Percentiles rank a stretch among this genome's conserved stretches.
phyloP scores from a whole-genome alignment of 2,329 filamentous ascomycete genomes.

The Fusarium staphyleae region DNA sequence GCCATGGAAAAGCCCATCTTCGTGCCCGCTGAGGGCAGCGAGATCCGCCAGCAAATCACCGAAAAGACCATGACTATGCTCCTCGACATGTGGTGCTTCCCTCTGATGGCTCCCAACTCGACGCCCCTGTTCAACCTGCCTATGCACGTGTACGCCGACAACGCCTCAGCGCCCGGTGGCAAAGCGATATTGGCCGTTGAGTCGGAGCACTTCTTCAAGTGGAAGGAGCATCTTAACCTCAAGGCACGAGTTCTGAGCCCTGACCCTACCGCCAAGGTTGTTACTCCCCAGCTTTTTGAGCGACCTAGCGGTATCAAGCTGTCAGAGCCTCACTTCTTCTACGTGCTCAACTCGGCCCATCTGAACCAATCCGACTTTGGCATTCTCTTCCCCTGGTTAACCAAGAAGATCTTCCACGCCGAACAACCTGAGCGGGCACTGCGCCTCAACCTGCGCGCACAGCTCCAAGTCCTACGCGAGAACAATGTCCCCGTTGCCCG shows the following conservation, averaged over 20 bases:
- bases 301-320: slow-evolving; percentile 53
- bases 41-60: slow-evolving; percentile 71
- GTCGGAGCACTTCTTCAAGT: slow-evolving; percentile 80
- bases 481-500: slow-evolving; percentile 58
- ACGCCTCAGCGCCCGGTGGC: slow-evolving; percentile 59
- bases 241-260: slow-evolving; percentile 72
- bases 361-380: slow-evolving; percentile 86
- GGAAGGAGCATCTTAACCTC: slow-evolving; percentile 73
- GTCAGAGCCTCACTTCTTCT: slow-evolving; percentile 73
- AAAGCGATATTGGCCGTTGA: slow-evolving; percentile 72
- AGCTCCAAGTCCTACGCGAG: slow-evolving; percentile 62
- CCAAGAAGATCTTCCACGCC: slow-evolving; percentile 63
- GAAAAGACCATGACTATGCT: slow-evolving; percentile 70
- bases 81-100: slow-evolving; percentile 83
- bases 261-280: slow-evolving; percentile 53
- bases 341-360: slow-evolving; percentile 76
- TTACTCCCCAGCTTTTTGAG: slow-evolving; percentile 52
- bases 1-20: slow-evolving; percentile 66
- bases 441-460: slow-evolving; percentile 65
- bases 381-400: slow-evolving; percentile 77
- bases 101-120: slow-evolving; percentile 69
- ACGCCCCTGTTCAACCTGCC: slow-evolving; percentile 74
- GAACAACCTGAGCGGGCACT: slow-evolving; percentile 65
- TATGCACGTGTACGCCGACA: slow-evolving; percentile 69
- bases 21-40: slow-evolving; percentile 60